These are phyloP conservation scores for Clarireedia hainanense DNA, from an alignment of 2,329 filamentous ascomycete genomes.

Conservation along the genomic window DNA sequence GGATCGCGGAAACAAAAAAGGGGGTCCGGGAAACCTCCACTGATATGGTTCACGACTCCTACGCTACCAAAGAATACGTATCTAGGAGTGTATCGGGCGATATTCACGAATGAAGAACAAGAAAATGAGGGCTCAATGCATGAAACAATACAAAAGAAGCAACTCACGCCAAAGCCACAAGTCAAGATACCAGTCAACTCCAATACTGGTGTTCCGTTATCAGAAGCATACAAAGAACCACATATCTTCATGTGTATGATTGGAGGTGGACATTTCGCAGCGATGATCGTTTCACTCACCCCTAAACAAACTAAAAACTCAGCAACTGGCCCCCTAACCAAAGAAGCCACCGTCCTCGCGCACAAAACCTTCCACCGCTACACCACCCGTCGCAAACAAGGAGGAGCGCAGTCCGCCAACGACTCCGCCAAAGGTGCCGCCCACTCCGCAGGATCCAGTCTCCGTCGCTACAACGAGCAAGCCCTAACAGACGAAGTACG, in stretches of 20 bases:
- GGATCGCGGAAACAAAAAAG: constrained; percentile 41
- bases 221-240: constrained; percentile 57
- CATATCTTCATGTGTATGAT: constrained; percentile 99
- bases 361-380: constrained; percentile 99
- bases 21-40: constrained; percentile 58
- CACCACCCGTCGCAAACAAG: constrained; percentile 91
- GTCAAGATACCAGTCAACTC: constrained; percentile 40
- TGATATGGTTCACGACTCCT: constrained; percentile 80
- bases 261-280: constrained; percentile 93
- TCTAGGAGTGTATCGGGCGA: constrained; percentile 76
- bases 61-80: constrained; percentile 69
- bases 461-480: constrained; percentile 90
- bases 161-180: constrained; percentile 56
- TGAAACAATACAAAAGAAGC: constrained; percentile 66
- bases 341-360: constrained; percentile 79
- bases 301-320: constrained; percentile 65
- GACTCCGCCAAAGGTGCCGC: constrained; percentile 91
- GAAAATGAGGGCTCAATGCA: constrained; percentile 53
- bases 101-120: constrained; percentile 68
- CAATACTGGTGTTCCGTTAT: constrained; percentile 49
- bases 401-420: constrained; percentile 88
- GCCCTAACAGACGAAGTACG: constrained; percentile 86
- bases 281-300: constrained; percentile 85
- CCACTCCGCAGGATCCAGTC: constrained; percentile 82
- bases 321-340: constrained; percentile 62